Conservation (phyloP, 768 basidiomycete genomes). For the Macrolepiota dolichaula region DNA sequence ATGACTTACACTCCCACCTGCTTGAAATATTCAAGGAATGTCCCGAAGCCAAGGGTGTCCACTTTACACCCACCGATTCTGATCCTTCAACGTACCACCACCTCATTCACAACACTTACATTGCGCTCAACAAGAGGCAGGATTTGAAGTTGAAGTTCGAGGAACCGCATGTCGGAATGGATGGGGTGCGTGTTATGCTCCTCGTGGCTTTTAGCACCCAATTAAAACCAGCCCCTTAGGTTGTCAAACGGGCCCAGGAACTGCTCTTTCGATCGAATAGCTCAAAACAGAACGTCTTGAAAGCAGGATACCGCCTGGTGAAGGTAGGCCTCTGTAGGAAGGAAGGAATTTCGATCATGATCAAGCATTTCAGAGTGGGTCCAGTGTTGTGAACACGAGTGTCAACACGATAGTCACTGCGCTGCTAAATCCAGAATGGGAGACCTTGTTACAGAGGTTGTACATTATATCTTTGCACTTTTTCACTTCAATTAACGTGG, state of each 20-base stretch:
- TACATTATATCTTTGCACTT: constrained; percentile 8
- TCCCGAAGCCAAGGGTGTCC: not conserved
- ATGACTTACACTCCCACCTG: constrained; percentile 37
- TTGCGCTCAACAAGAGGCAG: not conserved
- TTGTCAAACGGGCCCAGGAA: constrained; percentile 61
- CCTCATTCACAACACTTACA: constrained; percentile 19
- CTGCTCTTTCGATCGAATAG: constrained; percentile 43
- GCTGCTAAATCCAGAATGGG: constrained; percentile 66
- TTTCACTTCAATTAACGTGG: not conserved
- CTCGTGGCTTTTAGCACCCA: not conserved
- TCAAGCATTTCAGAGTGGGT: not conserved
- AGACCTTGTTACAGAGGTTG: constrained; percentile 59
- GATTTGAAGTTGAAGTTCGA: not conserved
- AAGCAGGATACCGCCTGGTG: constrained; percentile 62
- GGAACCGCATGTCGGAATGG: constrained; percentile 5
- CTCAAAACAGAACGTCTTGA: constrained; percentile 53
- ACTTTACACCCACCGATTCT: constrained; percentile 15
- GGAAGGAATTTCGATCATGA: not conserved
- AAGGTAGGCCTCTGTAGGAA: constrained; percentile 15
- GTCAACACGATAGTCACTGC: constrained; percentile 75
- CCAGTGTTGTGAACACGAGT: constrained; percentile 54
- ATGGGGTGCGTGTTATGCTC: constrained; percentile 27
- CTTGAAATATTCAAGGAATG: constrained; percentile 27
- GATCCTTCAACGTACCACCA: constrained; percentile 27
- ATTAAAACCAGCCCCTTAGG: constrained; percentile 34